phyloP scores from a whole-genome alignment of 2,329 filamentous ascomycete genomes.

The Hymenoscyphus scutula region DNA sequence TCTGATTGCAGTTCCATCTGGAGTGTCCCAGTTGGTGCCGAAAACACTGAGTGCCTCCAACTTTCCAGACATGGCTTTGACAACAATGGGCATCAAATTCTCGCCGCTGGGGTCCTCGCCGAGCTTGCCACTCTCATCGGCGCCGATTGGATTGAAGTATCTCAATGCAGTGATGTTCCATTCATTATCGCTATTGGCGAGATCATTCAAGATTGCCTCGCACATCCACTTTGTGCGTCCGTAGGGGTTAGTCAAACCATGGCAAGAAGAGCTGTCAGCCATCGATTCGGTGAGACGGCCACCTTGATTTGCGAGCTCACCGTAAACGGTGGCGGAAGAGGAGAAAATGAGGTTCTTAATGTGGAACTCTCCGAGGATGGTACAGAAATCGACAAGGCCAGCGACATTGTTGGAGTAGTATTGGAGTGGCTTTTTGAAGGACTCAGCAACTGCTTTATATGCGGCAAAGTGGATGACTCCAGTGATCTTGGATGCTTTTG shows the following conservation, averaged over 20 bases:
- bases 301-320: slow-evolving; percentile 49
- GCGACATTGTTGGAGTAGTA: slow-evolving; percentile 67
- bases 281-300: slow-evolving; percentile 53
- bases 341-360: slow-evolving; percentile 67
- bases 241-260: slow-evolving; percentile 61
- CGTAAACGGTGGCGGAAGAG: slow-evolving; percentile 65
- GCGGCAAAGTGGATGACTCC: slow-evolving; percentile 68
- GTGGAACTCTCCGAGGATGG: slow-evolving; percentile 52
- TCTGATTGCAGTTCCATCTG: slow-evolving; percentile 61
- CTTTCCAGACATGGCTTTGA: slow-evolving; percentile 56
- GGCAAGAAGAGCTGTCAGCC: slow-evolving; percentile 49
- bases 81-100: slow-evolving; percentile 62
- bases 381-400: slow-evolving; percentile 57
- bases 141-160: slow-evolving; percentile 67
- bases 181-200: slow-evolving; percentile 56
- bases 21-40: slow-evolving; percentile 61
- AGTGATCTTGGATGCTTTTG: slow-evolving; percentile 46
- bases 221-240: slow-evolving; percentile 65
- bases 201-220: slow-evolving; percentile 61
- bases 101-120: slow-evolving; percentile 60
- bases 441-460: slow-evolving; percentile 63
- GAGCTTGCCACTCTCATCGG: slow-evolving; percentile 59
- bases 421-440: slow-evolving; percentile 55
- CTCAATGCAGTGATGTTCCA: slow-evolving; percentile 62
- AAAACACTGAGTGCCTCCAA: slow-evolving; percentile 55